Evolutionary conservation across 2,329 filamentous ascomycete species (phyloP), one percentile per base, ranked within the genome.

Genomic region (Aspergillus unguis): DNA sequence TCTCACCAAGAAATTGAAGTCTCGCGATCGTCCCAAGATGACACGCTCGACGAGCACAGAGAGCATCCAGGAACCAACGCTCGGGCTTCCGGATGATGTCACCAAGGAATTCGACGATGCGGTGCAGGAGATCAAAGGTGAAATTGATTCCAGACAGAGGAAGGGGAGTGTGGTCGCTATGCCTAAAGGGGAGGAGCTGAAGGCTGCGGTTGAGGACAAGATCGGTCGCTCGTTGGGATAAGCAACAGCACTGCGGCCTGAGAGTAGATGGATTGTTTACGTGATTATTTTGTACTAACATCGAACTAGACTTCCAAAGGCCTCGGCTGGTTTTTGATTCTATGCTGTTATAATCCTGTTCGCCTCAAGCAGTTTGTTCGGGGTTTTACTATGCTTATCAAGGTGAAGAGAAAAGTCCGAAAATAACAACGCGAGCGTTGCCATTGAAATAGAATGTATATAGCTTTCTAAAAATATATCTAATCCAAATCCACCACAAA

Each of bases 41-140:
- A 59, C 62, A 26, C 77, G 79, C 51, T 80, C 77, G 2, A 65
- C 76, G 7, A 85, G 84, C 63, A 75, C 78, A 17, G 85, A 89
- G 9, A 82, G 78, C 51, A 58, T 85, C 11, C 77, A 77, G 42
- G 80, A 84, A 49, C 88, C 88, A 0, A 80, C 89, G 2, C 74
- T 96, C 5, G 92, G 92, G 27, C 77, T 97, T 35, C 86, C 90
- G 1, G 84, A 84, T 58, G 91, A 96, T 66, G 85, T 85, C 0
- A 84, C 85, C 49, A 76, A 77, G 28, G 90, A 95, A 62, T 78
- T 95, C 44, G 85, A 88, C 53, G 89, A 94, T 64, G 88, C 88
- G 28, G 80, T 95, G 7, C 77, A 80, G 35, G 90, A 95, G 74
- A 79, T 95, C 48, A 83, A 78, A 64, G 77, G 75, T 4, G 90